phyloP scores from a whole-genome alignment of 192 early-diverging fungal species.

The Kickxella alabastrina region DNA sequence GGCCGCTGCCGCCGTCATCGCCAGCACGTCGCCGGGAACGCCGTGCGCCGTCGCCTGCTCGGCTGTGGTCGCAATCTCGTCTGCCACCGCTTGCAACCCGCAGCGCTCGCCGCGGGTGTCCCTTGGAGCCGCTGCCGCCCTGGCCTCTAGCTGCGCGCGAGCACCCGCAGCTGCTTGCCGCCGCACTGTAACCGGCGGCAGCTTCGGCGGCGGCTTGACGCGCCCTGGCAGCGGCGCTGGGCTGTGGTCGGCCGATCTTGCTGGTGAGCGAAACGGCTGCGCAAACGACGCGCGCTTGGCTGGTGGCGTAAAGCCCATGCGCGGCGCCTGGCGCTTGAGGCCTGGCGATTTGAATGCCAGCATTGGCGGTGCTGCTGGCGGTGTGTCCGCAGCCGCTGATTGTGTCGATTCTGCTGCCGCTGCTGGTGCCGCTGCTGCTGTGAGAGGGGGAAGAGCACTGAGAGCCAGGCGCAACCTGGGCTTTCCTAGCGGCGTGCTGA shows the following conservation, averaged over 20 bases:
- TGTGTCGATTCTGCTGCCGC: background rate
- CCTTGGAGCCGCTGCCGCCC: no score
- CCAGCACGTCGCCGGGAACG: conserved; percentile 12
- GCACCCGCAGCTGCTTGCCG: background rate
- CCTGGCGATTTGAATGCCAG: conserved; percentile 30
- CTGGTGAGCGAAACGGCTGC: conserved; percentile 19
- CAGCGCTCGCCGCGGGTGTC: no score
- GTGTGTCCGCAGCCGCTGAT: background rate
- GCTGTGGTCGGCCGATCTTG: background rate
- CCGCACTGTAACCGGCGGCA: conserved; percentile 18
- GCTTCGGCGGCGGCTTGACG: conserved; percentile 6
- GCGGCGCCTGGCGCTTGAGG: conserved; percentile 16
- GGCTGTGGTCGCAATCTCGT: background rate
- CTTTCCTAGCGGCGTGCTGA: conserved; percentile 9
- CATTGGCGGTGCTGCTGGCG: conserved; percentile 1
- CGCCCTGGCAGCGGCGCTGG: conserved; percentile 2
- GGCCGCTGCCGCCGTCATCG: conserved; percentile 20
- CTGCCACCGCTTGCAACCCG: conserved; percentile 4
- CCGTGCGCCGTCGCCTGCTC: background rate
- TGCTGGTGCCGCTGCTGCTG: background rate
- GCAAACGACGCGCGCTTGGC: conserved; percentile 21
- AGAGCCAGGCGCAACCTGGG: no score
- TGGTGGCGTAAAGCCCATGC: conserved; percentile 31
- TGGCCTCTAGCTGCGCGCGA: background rate
- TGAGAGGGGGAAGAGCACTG: background rate